These are phyloP conservation scores for Rhodocollybia butyracea DNA, from an alignment of 768 basidiomycete genomes.

Conservation along the genomic window DNA sequence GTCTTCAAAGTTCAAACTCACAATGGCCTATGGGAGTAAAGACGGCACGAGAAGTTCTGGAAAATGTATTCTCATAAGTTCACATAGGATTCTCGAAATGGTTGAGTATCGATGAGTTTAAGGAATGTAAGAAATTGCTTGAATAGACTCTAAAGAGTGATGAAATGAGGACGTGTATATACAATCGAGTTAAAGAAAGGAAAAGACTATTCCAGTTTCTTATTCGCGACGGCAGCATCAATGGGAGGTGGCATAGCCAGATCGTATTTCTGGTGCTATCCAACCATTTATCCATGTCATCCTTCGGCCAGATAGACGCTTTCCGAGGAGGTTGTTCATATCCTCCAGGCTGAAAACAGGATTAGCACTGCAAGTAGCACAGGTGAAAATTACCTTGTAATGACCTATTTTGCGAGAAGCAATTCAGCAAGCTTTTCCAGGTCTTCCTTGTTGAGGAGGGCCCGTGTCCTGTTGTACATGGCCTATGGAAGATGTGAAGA, in stretches of 20 bases:
- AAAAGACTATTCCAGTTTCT: conserved; percentile 27
- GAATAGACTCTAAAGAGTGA: not conserved
- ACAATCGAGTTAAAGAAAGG: conserved; percentile 6
- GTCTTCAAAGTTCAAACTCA: too few relatives aligned
- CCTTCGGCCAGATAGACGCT: conserved; percentile 74
- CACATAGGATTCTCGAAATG: too few relatives aligned
- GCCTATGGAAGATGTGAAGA: conserved; percentile 31
- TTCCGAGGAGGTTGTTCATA: conserved; percentile 81
- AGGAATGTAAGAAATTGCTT: too few relatives aligned
- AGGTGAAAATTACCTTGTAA: conserved; percentile 66
- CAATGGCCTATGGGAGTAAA: too few relatives aligned
- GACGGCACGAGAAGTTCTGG: too few relatives aligned
- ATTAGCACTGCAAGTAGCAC: conserved; percentile 6
- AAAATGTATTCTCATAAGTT: too few relatives aligned
- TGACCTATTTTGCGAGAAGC: conserved; percentile 92
- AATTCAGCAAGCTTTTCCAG: conserved; percentile 93
- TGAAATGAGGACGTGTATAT: conserved; percentile 1
- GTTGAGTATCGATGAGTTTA: too few relatives aligned
- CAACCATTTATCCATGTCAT: conserved; percentile 98
- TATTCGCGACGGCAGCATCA: conserved; percentile 46
- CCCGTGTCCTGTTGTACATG: conserved; percentile 81
- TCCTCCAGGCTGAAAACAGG: conserved; percentile 60
- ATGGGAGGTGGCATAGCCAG: conserved; percentile 24
- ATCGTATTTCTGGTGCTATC: conserved; percentile 68
- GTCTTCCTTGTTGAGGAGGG: conserved; percentile 74